Conservation (phyloP, 768 basidiomycete genomes). For the Pilatotrama ljubarskyi region DNA sequence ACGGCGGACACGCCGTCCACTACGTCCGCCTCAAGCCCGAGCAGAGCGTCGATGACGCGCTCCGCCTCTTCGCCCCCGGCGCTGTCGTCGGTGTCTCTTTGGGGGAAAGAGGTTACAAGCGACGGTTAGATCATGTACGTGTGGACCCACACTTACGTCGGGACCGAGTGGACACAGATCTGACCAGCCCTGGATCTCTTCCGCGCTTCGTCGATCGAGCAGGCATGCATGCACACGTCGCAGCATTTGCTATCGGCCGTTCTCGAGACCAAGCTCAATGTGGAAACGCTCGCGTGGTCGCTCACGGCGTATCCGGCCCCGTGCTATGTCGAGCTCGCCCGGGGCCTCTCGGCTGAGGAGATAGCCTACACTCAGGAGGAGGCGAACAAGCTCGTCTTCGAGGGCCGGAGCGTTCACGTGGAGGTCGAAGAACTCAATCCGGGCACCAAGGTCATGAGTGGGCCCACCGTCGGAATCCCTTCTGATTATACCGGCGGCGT, state of each 20-base stretch:
- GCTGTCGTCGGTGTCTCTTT: conserved; percentile 52
- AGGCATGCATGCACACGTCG: conserved; percentile 86
- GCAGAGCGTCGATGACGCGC: conserved; percentile 42
- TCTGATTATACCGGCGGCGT: conserved; percentile 75
- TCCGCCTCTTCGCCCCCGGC: conserved; percentile 52
- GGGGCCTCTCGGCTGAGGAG: conserved; percentile 64
- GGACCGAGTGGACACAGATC: not conserved
- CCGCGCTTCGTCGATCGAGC: not conserved
- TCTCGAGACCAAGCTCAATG: conserved; percentile 60
- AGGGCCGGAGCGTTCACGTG: conserved; percentile 67
- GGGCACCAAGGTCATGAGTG: conserved; percentile 41
- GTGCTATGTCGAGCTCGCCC: conserved; percentile 76
- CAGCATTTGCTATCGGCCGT: conserved; percentile 83
- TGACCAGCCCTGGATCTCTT: conserved; percentile 1
- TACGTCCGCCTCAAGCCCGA: conserved; percentile 49
- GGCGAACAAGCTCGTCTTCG: conserved; percentile 68
- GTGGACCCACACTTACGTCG: not conserved
- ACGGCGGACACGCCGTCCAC: conserved; percentile 76
- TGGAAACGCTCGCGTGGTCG: conserved; percentile 84
- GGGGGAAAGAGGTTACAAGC: conserved; percentile 57
- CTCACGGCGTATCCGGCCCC: conserved; percentile 65
- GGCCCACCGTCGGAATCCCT: conserved; percentile 59
- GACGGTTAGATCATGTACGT: conserved; percentile 75
- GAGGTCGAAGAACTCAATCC: conserved; percentile 69
- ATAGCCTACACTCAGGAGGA: conserved; percentile 59